phyloP scores from a whole-genome alignment of 306 rosid species.

The Prunus davidiana region DNA sequence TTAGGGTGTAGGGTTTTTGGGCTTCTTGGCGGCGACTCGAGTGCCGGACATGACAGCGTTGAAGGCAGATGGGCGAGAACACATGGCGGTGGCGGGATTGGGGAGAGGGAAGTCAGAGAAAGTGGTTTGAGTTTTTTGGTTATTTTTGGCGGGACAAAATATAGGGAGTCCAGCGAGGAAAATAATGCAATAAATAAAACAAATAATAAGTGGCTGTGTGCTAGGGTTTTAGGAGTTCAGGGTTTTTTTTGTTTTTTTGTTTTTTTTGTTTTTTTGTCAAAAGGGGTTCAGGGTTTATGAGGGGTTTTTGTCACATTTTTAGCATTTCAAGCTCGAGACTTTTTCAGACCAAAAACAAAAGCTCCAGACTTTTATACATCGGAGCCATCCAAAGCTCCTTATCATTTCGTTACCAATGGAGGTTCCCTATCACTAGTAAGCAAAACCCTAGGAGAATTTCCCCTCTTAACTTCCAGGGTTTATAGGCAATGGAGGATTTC shows the following conservation, averaged over 20 bases:
- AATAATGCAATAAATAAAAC: background rate
- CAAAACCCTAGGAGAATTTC: background rate
- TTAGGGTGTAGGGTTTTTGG: no score
- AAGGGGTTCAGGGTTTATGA: no score
- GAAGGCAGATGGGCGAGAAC: no score
- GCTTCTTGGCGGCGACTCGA: no score
- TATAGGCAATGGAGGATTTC: conserved; percentile 28
- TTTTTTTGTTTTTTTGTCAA: no score
- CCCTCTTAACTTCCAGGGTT: background rate
- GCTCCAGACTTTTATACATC: background rate
- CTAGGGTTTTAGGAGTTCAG: background rate
- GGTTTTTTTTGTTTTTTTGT: background rate
- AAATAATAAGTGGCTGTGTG: background rate
- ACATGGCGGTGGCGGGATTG: no score
- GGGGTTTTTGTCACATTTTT: background rate
- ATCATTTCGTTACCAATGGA: conserved; percentile 5
- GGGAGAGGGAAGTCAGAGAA: no score
- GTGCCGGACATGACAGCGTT: no score
- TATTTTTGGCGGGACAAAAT: background rate
- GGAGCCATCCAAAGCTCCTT: background rate
- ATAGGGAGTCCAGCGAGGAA: background rate
- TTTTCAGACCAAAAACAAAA: no score
- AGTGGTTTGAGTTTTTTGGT: background rate
- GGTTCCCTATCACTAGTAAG: background rate
- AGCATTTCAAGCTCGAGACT: background rate